Conservation (phyloP, 371 early-diverging fungal species). For the Rhizomucor pusillus region DNA sequence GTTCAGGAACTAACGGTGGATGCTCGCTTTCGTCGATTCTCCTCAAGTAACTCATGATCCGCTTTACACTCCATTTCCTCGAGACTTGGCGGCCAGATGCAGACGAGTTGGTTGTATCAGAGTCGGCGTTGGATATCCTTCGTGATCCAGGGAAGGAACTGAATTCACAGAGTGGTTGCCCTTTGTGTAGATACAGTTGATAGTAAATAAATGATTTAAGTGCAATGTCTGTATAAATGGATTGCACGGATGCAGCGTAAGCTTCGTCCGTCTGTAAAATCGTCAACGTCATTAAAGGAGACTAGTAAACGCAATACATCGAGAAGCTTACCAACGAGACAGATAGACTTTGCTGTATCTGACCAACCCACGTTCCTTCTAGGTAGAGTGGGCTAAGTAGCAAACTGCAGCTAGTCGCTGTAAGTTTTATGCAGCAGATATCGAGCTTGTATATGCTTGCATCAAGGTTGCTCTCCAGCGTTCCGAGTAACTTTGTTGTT, state of each 20-base stretch:
- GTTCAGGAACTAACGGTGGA: too few relatives aligned
- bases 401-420: slow-evolving; percentile 19
- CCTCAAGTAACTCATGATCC: slow-evolving; percentile 38
- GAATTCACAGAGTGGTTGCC: neutral
- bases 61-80: slow-evolving; percentile 39
- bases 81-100: neutral
- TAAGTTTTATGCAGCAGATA: slow-evolving; percentile 33
- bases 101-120: too few relatives aligned
- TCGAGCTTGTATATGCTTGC: slow-evolving; percentile 33
- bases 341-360: slow-evolving; percentile 24
- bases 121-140: too few relatives aligned
- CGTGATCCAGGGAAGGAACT: too few relatives aligned
- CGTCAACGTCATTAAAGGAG: too few relatives aligned
- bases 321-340: slow-evolving; percentile 26
- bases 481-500: slow-evolving; percentile 35
- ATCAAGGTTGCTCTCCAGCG: slow-evolving; percentile 26
- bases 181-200: slow-evolving; percentile 27
- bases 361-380: slow-evolving; percentile 46
- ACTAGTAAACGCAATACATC: neutral
- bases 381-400: slow-evolving; percentile 42
- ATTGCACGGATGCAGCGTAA: slow-evolving; percentile 35
- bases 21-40: slow-evolving; percentile 27
- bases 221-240: slow-evolving; percentile 37
- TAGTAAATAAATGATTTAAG: slow-evolving; percentile 39
- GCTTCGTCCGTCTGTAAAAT: slow-evolving; percentile 34